Evolutionary conservation across 1,139 yeast genomes (phyloP), one percentile per base, ranked within the genome.

Genomic region (Torulaspora globosa): DNA sequence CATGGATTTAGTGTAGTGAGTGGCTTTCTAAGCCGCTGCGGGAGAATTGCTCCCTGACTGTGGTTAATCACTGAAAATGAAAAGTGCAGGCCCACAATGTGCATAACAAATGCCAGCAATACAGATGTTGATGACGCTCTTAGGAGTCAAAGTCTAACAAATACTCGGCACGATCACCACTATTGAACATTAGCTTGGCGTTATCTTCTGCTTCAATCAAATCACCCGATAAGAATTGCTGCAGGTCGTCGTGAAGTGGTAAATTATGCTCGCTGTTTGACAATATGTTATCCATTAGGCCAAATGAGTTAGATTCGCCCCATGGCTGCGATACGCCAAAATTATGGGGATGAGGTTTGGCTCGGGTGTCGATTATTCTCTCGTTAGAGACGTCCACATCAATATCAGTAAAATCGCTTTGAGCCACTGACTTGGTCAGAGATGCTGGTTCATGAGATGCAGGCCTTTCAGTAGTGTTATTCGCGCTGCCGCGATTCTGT

Each of bases 151-250:
- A 60, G 39, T 60, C 60, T 31, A 63, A 46, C 16, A 62, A 52
- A 36, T 56, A 60, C 34, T 61, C 65, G 7, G 65, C 60, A 11
- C 54, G 51, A 15, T 49, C 45, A 10, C 52, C 55, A 15, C 48
- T 47, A 18, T 54, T 56, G 46, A 57, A 61, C 54, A 60, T 56
- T 30, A 63, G 37, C 44, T 56, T 59, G 11, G 62, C 64, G 41
- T 62, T 62, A 42, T 62, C 67, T 37, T 61, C 65, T 10, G 63
- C 64, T 39, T 63, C 68, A 36, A 57, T 55, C 28, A 58, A 26
- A 36, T 57, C 58, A 8, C 67, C 66, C 2, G 66, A 60, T 23
- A 63, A 41, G 37, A 59, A 63, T 41, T 63, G 60, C 30, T 60
- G 56, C 19, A 63, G 47, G 39, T 62, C 66, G 37, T 59, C 64